phyloP scores from a whole-genome alignment of 2,329 filamentous ascomycete species.

The Karstenula rhodostoma region DNA sequence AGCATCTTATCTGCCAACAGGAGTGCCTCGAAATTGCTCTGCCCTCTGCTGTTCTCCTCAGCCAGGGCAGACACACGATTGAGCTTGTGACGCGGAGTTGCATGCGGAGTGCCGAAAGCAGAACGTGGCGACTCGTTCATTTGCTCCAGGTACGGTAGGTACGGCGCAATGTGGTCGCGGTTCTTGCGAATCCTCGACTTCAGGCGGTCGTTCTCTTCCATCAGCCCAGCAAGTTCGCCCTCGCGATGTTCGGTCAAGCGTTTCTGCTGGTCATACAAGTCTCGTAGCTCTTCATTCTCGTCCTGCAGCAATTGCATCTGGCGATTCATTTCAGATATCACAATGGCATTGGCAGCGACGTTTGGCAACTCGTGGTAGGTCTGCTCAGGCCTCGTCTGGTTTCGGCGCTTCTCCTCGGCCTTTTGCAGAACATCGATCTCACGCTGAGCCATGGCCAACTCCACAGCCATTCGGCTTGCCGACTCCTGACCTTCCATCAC shows the following conservation, averaged over 20 bases:
- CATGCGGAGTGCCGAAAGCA: conserved; percentile 60
- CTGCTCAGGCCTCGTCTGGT: conserved; percentile 62
- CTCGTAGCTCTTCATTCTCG: conserved; percentile 70
- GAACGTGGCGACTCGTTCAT: conserved; percentile 69
- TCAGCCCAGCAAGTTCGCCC: conserved; percentile 73
- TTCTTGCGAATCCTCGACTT: conserved; percentile 89
- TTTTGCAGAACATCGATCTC: conserved; percentile 85
- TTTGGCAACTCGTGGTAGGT: conserved; percentile 59
- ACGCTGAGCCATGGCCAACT: conserved; percentile 88
- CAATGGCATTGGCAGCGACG: conserved; percentile 64
- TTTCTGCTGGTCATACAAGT: conserved; percentile 75
- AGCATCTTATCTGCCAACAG: conserved; percentile 78
- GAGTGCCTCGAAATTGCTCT: conserved; percentile 77
- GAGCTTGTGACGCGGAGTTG: conserved; percentile 51
- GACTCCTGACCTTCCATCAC: conserved; percentile 85
- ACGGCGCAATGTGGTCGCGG: conserved; percentile 78
- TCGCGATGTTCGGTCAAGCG: conserved; percentile 80
- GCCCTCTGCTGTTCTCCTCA: conserved; percentile 52
- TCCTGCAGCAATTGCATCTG: conserved; percentile 72
- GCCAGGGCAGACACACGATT: conserved; percentile 52
- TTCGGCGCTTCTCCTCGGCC: conserved; percentile 72
- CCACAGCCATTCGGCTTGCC: conserved; percentile 85
- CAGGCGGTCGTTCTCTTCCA: conserved; percentile 78
- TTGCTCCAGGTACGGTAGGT: conserved; percentile 46
- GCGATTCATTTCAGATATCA: conserved; percentile 56